These are phyloP conservation scores for Phellinidium pouzarii DNA, from an alignment of 1,284 basidiomycete species.

Conservation along the genomic window DNA sequence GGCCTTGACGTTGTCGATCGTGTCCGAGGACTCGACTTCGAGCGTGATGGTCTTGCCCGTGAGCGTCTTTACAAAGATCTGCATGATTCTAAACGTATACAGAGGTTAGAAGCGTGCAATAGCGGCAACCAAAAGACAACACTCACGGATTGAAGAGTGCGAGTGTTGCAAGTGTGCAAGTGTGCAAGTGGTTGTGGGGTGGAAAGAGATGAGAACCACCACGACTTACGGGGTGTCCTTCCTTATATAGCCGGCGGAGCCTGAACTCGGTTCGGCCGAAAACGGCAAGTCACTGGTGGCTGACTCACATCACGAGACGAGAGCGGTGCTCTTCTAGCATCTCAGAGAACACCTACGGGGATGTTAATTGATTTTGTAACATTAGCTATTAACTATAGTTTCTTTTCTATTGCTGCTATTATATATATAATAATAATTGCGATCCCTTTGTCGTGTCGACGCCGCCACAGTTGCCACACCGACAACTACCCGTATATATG, in stretches of 20 bases:
- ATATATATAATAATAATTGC: too few relatives aligned
- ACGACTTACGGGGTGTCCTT: not conserved
- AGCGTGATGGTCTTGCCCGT: conserved; percentile 96
- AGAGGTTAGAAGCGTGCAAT: conserved; percentile 49
- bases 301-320: too few relatives aligned
- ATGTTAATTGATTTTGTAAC: not conserved
- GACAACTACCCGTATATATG: too few relatives aligned
- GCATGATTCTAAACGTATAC: conserved; percentile 88
- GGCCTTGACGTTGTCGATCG: conserved; percentile 68
- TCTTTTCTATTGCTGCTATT: too few relatives aligned
- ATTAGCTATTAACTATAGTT: not conserved
- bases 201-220: conserved; percentile 11
- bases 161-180: conserved; percentile 42
- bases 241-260: conserved; percentile 11
- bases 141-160: not conserved
- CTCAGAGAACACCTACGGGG: not conserved
- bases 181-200: conserved; percentile 38
- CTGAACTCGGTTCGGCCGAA: not conserved
- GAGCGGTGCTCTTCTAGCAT: not conserved
- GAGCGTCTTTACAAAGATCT: conserved; percentile 84
- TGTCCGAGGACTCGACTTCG: conserved; percentile 77
- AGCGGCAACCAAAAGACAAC: conserved; percentile 27
- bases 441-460: too few relatives aligned
- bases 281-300: not conserved
- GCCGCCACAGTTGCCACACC: too few relatives aligned